Base-by-base conservation (phyloP, 2,329 filamentous ascomycete species). In the Penicillium sclerotigenum region DNA sequence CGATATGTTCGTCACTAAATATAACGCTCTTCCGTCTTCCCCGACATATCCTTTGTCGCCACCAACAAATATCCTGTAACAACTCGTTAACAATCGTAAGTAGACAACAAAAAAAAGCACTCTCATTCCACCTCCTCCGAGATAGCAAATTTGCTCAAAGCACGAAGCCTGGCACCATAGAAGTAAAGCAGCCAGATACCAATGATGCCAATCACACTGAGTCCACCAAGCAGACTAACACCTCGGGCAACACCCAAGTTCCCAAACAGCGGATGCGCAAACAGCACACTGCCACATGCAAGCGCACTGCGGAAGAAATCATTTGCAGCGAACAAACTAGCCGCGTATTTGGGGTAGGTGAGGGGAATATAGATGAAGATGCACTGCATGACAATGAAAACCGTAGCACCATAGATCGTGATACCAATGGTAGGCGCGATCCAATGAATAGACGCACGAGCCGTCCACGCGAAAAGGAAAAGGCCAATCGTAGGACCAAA, bases 401-500 rank as follows among this genome's bases (percentile, higher is more conserved):
- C 59, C 48, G 68, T 56, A 8, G 68, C 65, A 1, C 67, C 69
- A 63, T 76, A 78, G 57, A 79, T 67, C 14, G 66, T 66, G 5
- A 78, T 69, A 10, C 77, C 77, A 24, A 79, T 68, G 0, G 74
- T 69, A 6, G 59, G 67, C 26, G 63, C 71, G 11, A 75, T 72
- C 73, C 72, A 75, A 51, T 75, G 70, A 11, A 73, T 67, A 4
- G 63, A 60, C 9, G 59, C 51, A 8, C 63, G 61, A 2, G 68
- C 58, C 0, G 66, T 67, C 66, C 66, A 68, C 3, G 48, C 65
- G 36, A 70, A 85, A 54, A 86, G 67, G 75, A 87, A 86, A 13
- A 86, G 75, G n/a, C 83, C 83, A 24, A 83, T 76, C 0, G 82
- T 80, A 0, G 83, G 79, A 1, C 79, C 79, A 57, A 85, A 75